Percentiles rank a stretch among this genome's conserved stretches.
Conservation (phyloP, 345 rosid species). For the Eucalyptus marginata region DNA sequence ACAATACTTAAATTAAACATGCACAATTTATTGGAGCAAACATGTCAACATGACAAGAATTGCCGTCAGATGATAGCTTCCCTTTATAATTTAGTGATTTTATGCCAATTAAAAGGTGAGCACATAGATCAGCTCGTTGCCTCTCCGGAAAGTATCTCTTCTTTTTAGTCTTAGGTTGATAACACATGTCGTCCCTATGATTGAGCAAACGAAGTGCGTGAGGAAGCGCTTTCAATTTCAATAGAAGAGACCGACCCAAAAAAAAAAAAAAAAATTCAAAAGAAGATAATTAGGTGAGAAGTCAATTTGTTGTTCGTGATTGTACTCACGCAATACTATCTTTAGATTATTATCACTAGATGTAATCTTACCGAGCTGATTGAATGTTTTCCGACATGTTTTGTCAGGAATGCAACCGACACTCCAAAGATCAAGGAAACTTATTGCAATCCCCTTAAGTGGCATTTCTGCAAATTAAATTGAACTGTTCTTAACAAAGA, state of each 20-base stretch:
- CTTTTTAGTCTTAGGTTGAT: background rate
- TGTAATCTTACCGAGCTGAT: background rate
- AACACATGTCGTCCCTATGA: background rate
- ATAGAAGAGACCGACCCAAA: too few species aligned
- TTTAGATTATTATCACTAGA: background rate
- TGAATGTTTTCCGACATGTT: background rate
- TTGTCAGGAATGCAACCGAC: background rate
- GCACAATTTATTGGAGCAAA: background rate
- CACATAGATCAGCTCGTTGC: background rate
- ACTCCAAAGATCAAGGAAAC: background rate
- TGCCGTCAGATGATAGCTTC: background rate
- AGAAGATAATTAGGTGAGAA: background rate
- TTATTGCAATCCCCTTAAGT: background rate
- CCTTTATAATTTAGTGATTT: background rate
- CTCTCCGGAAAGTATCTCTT: background rate
- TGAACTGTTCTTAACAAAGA: background rate
- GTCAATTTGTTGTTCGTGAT: background rate
- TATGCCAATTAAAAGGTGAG: background rate
- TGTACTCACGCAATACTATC: background rate
- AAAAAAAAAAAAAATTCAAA: too few species aligned
- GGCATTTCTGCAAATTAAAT: background rate
- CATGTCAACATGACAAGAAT: background rate
- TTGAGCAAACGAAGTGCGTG: background rate
- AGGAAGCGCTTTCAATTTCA: background rate
- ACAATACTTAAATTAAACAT: background rate